Evolutionary conservation across 129 eudicot genomes (phyloP), one percentile per base, ranked within the genome.

Genomic region (Artemisia argyi): DNA sequence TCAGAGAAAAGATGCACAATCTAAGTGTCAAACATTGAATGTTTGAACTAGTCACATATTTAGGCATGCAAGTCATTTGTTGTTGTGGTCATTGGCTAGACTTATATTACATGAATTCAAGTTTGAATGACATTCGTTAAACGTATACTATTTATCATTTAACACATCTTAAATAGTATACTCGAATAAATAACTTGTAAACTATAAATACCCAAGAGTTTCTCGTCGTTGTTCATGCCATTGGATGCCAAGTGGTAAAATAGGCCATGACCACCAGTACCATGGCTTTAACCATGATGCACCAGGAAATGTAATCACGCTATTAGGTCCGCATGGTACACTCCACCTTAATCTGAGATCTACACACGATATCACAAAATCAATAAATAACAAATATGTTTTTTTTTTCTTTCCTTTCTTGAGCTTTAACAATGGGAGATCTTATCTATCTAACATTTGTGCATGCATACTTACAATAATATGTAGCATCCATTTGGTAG

Each of bases 241-340:
- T 47, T 85, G 82, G 74, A 95, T 73, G 73, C 99, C 97, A 17
- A 95, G 81, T 8, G 99, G 99, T 72, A 95, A 83, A 70, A 88
- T 91, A 39, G 97, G 97, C 89, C 89, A 95, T 19, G 99, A 83
- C 99, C 99, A 95, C 99, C 99, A 95, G 56, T 95, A 88, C 97
- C 97, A 90, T 17, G 99, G 99, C 66, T 94, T 94, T 70, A 94
- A 57, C 96, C 93, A 90, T 51, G 89, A 83, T 47, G 97, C 98
- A 14, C 98, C 85, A 2, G 98, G 98, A 80, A 90, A 95, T 58
- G 99, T 95, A 53, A 95, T 88, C 61, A 95, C 97, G 42, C 99
- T 95, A 80, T 95, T 20, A 20, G 22, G 22, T 39, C 99, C 97
- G 80, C 99, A 95, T 10, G 99, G 99, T 18, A 95, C 89, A 56